Evolutionary conservation across 1,284 basidiomycete genomes (phyloP), one percentile per base, ranked within the genome.

Genomic region (Sanguinoderma infundibulare): DNA sequence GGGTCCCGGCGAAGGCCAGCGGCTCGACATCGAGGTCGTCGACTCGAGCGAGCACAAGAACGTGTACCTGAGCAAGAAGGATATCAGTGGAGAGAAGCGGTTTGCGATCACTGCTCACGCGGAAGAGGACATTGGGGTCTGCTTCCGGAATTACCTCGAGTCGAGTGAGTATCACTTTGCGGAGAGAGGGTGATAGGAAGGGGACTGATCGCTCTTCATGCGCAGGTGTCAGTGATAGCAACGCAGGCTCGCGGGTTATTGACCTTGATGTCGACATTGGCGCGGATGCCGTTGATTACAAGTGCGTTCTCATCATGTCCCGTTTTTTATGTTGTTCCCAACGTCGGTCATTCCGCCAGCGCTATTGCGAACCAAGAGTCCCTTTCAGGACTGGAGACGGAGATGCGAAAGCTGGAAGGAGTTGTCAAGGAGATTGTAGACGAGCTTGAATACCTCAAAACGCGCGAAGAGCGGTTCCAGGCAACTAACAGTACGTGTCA

Each of bases 331-430:
- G 20, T 12, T 47, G 38, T 12, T 3, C n/a, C 24, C 30, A 30
- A 8, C 32, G 14, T 9, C 32, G 49, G 15, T 36, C 24, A 24
- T 8, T 59, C 50, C 8, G 30, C 12, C 72, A 96, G 94, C 72
- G 97, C 97, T 22, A 99, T 99, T 74, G 97, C 98, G 6, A 98
- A 98, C 79, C 96, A 98, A 76, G 97, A 99, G 77, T 96, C 94
- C 0, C 83, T 99, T 0, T 98, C 95, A 1, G 93, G 93, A 0
- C 85, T 99, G 40, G 98, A 99, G 78, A 96, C 95, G 0, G 97
- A 99, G 77, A 98, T 99, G 95, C 86, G 96, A 38, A 99, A 99
- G 74, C 83, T 99, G 9, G 97, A 99, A 75, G 95, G 93, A 0
- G 79, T 98, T 5, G 92, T 96, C 35, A 94, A 95, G 75, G 97